Percentiles rank a stretch among this genome's conserved stretches.
Conservation (phyloP, 2,329 filamentous ascomycete genomes). For the Calonectria crousiana region DNA sequence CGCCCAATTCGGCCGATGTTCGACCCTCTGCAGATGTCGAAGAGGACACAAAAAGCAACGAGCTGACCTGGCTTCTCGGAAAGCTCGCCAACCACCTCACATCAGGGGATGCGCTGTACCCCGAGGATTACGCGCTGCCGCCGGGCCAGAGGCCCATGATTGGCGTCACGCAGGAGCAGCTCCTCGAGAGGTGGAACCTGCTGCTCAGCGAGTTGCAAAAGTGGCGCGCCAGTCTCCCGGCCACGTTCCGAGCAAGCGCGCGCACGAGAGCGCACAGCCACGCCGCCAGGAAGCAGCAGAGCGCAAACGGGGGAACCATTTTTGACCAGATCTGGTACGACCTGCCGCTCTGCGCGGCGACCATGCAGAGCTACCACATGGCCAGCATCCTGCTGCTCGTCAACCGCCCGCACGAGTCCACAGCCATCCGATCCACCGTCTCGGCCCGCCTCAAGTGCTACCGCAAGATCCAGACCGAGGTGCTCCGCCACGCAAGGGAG, state of each 20-base stretch:
- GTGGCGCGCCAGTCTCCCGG: constrained; percentile 33
- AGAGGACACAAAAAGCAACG: constrained; percentile 74
- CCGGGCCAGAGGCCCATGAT: constrained; percentile 29
- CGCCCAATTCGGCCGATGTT: constrained; percentile 55
- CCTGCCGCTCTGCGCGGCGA: constrained; percentile 72
- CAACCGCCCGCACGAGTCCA: constrained; percentile 53
- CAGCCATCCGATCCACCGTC: constrained; percentile 38
- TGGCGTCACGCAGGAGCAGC: constrained; percentile 37
- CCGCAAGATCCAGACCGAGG: constrained; percentile 30
- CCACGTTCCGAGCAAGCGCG: constrained; percentile 31
- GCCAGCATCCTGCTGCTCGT: constrained; percentile 71
- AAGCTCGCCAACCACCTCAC: constrained; percentile 76
- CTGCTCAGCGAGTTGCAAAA: constrained; percentile 30
- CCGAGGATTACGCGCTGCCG: constrained; percentile 43
- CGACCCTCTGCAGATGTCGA: constrained; percentile 63
- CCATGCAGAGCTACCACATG: constrained; percentile 76
- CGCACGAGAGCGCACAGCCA: constrained; percentile 16
- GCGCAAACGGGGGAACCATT: background rate
- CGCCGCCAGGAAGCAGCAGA: background rate
- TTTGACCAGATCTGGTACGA: constrained; percentile 73
- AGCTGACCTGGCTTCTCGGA: constrained; percentile 73
- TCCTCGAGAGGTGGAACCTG: constrained; percentile 35
- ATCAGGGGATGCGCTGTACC: constrained; percentile 62
- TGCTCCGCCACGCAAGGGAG: constrained; percentile 32
- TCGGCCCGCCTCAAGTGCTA: constrained; percentile 37